A percentile compares a stretch with the other conserved stretches of the same genome.
Evolutionary conservation across 192 early-diverging fungal genomes (phyloP).

Genomic region (Radiomyces spectabilis): DNA sequence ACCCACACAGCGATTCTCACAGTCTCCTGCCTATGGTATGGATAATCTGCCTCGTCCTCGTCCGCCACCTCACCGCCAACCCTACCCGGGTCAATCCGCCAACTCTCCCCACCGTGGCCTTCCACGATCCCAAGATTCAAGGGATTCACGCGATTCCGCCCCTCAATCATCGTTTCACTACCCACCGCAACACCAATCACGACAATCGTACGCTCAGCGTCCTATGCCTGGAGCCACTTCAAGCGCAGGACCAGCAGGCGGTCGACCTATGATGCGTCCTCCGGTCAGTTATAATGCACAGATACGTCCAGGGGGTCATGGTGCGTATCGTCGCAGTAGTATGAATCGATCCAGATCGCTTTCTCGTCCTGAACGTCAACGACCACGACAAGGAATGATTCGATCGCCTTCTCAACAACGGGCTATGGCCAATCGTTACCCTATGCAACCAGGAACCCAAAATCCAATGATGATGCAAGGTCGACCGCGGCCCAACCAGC

Average conservation of each 20-base stretch:
- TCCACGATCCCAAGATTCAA: too few species aligned
- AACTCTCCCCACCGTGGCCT: background rate
- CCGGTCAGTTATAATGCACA: too few species aligned
- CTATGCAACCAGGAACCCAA: background rate
- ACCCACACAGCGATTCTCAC: too few species aligned
- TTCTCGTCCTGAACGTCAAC: conserved; percentile 31
- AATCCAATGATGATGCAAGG: conserved; percentile 2
- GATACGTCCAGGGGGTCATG: background rate
- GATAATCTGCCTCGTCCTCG: too few species aligned
- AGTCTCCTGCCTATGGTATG: too few species aligned
- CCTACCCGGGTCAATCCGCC: background rate
- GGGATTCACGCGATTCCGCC: too few species aligned
- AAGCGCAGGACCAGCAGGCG: too few species aligned
- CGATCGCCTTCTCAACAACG: conserved; percentile 6
- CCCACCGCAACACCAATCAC: too few species aligned
- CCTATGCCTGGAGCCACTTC: too few species aligned
- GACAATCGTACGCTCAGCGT: too few species aligned
- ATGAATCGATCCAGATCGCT: conserved; percentile 22
- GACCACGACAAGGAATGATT: conserved; percentile 30
- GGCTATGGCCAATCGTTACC: background rate
- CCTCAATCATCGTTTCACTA: too few species aligned
- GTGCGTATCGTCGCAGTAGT: background rate
- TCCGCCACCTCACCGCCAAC: background rate
- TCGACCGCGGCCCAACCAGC: conserved; percentile 7
- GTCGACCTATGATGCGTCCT: too few species aligned